Conservation (phyloP, 441 rosid genomes). For the Populus hybrid region DNA sequence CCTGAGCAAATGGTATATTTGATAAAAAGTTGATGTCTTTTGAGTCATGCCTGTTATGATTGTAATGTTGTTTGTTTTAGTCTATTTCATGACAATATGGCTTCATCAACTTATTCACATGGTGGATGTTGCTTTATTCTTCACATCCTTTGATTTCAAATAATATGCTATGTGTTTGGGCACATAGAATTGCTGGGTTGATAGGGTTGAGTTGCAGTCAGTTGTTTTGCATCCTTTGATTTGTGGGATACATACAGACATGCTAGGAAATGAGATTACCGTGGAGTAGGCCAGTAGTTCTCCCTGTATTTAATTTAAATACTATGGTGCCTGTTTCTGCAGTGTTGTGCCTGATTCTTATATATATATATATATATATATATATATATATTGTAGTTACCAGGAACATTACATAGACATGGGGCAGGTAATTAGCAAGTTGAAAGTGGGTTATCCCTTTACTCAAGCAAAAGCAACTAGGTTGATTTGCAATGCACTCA, state of each 20-base stretch:
- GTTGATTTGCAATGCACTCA: background rate
- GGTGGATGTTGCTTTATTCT: background rate
- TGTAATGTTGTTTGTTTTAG: slow-evolving; percentile 2
- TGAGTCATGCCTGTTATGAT: background rate
- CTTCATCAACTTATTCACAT: background rate
- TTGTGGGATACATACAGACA: background rate
- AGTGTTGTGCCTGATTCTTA: background rate
- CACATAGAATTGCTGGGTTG: background rate
- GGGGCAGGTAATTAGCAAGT: background rate
- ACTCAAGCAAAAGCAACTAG: background rate
- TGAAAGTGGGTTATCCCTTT: background rate
- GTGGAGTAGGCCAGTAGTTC: background rate
- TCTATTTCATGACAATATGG: background rate
- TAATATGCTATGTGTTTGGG: background rate
- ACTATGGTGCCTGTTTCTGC: background rate
- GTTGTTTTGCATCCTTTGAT: background rate
- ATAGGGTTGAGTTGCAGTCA: background rate
- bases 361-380: too few species aligned
- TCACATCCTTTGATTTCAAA: background rate
- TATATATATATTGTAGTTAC: background rate
- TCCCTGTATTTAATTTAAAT: background rate
- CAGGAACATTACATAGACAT: background rate
- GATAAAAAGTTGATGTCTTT: slow-evolving; percentile 3
- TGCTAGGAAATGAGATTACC: background rate
- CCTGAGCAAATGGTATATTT: slow-evolving; percentile 68